Percentiles rank a stretch among this genome's conserved stretches.
phyloP scores from a whole-genome alignment of 129 eudicot genomes.

The Flaveria trinervia region DNA sequence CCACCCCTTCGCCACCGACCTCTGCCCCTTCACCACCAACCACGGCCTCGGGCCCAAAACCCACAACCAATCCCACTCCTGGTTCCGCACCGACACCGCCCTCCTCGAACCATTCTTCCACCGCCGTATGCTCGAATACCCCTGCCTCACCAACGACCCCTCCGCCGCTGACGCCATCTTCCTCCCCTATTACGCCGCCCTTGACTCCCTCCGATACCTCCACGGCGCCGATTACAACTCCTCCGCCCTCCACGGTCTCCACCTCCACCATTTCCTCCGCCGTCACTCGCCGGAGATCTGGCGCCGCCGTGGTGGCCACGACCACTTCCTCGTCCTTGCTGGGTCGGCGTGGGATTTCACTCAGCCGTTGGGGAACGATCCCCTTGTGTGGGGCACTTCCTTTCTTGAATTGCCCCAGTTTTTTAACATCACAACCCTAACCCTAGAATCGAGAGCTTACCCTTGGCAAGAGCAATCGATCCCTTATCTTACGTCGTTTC shows the following conservation, averaged over 20 bases:
- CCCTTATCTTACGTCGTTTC: constrained; percentile 86
- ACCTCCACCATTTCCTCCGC: constrained; percentile 38
- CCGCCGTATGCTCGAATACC: constrained; percentile 89
- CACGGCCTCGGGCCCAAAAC: constrained; percentile 89
- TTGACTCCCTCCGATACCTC: constrained; percentile 61
- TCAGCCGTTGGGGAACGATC: constrained; percentile 57
- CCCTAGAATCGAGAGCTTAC: constrained; percentile 68
- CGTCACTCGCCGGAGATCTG: constrained; percentile 55
- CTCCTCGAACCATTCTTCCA: constrained; percentile 87
- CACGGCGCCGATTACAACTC: constrained; percentile 61
- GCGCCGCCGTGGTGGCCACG: constrained; percentile 55
- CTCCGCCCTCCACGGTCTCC: constrained; percentile 59
- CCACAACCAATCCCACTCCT: constrained; percentile 74
- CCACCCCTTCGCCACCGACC: constrained; percentile 48
- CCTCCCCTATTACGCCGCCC: constrained; percentile 71
- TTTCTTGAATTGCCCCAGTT: constrained; percentile 71
- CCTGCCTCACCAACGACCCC: constrained; percentile 77
- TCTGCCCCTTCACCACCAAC: constrained; percentile 68
- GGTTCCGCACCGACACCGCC: constrained; percentile 82
- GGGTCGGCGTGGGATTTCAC: constrained; percentile 75
- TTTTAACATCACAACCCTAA: constrained; percentile 61
- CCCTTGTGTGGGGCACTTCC: constrained; percentile 67
- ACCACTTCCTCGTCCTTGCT: constrained; percentile 77
- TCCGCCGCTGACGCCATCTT: constrained; percentile 59
- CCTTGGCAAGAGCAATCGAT: constrained; percentile 79